Evolutionary conservation across 176 grass and related monocot genomes (phyloP).

Genomic region (Aechmea fasciata): DNA sequence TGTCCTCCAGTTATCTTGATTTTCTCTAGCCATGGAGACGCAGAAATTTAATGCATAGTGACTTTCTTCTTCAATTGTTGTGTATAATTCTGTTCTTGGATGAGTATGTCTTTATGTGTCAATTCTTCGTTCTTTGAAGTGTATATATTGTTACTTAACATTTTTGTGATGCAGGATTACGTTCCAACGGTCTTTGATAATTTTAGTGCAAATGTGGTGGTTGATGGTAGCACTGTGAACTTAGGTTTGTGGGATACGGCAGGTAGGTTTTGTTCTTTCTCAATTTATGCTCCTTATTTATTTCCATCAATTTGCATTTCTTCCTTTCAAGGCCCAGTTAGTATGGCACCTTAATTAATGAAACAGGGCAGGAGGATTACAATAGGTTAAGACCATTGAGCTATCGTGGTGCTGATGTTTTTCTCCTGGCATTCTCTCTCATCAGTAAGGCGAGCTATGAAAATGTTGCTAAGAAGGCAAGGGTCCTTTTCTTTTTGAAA

Average conservation of each 20-base stretch:
- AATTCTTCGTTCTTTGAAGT: not conserved
- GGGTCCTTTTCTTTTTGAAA: not conserved
- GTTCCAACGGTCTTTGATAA: constrained; percentile 66
- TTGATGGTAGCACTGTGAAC: constrained; percentile 57
- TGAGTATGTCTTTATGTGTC: not conserved
- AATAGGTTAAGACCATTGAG: constrained; percentile 59
- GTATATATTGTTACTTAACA: not conserved
- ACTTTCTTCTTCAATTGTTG: not conserved
- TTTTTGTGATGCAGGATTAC: constrained; percentile 42
- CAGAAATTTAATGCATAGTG: not conserved
- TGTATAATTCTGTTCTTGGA: not conserved
- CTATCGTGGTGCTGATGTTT: constrained; percentile 71
- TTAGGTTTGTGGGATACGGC: constrained; percentile 69
- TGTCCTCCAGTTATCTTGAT: not conserved
- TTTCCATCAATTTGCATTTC: not conserved
- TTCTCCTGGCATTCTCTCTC: constrained; percentile 64
- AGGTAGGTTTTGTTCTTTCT: constrained; percentile 24
- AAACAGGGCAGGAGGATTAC: constrained; percentile 73
- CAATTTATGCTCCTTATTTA: not conserved
- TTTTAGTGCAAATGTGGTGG: constrained; percentile 62
- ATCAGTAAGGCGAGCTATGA: constrained; percentile 83
- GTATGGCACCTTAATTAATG: constrained; percentile 1
- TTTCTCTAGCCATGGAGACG: not conserved
- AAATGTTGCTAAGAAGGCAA: constrained; percentile 73
- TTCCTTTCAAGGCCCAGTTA: not conserved